Evolutionary conservation across 1,284 basidiomycete genomes (phyloP).

Genomic region (Tilletiaria anomala): DNA sequence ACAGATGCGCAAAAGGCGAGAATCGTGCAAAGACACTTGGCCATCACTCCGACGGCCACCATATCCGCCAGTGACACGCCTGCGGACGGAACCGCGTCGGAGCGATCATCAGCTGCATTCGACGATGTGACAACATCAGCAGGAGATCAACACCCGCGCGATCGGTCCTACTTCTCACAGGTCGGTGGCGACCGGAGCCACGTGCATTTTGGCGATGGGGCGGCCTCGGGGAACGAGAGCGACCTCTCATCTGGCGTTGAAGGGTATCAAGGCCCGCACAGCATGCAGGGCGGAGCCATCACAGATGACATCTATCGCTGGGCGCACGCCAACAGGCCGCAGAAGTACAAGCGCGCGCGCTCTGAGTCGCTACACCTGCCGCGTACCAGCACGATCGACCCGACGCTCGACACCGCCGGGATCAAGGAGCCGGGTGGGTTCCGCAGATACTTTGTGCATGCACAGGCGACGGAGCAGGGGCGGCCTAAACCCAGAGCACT

Average conservation of each 20-base stretch:
- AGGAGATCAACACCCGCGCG: too few relatives aligned
- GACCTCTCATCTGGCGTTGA: constrained; percentile 9
- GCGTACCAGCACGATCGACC: constrained; percentile 25
- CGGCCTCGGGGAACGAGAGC: too few relatives aligned
- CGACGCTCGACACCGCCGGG: constrained; percentile 21
- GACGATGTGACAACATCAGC: too few relatives aligned
- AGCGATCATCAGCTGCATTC: constrained; percentile 1
- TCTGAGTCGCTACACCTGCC: constrained; percentile 33
- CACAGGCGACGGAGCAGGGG: constrained; percentile 28
- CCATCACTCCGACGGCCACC: not conserved
- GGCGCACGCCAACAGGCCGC: constrained; percentile 33
- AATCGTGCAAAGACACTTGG: constrained; percentile 23
- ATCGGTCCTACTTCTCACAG: too few relatives aligned
- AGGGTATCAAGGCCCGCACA: constrained; percentile 30
- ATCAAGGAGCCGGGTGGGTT: constrained; percentile 37
- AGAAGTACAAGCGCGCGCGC: constrained; percentile 14
- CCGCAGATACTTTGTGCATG: constrained; percentile 27
- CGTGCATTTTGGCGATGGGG: too few relatives aligned
- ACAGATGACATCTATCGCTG: constrained; percentile 38
- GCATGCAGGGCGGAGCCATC: constrained; percentile 35
- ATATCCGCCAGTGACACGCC: too few relatives aligned
- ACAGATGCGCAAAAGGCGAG: constrained; percentile 27
- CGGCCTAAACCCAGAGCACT: constrained; percentile 27
- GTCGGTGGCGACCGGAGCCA: too few relatives aligned
- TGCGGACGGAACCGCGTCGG: constrained; percentile 6